Evolutionary conservation across 495 filamentous ascomycete species (phyloP), one percentile per base, ranked within the genome.

Genomic region (Penicillium goetzii): DNA sequence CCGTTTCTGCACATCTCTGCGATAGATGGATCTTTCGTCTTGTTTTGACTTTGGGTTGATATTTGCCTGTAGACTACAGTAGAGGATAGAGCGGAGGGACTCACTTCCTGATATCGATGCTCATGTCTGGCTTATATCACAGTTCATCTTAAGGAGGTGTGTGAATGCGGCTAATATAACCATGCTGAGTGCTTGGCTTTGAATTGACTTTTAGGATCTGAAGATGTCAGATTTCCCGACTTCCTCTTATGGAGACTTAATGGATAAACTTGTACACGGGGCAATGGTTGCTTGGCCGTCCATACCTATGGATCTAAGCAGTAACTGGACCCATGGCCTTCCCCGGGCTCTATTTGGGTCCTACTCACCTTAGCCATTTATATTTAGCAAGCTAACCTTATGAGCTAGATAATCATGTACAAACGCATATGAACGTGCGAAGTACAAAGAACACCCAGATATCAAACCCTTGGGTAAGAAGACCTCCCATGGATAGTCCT

Each of bases 1-100:
- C 47, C 43, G 36, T 60, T 60, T 38, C 50, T 55, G 52, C 17
- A 51, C 25, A 55, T 33, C 30, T 55, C 15, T 15, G 32, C 12
- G 30, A 17, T 55, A 11, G 4, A 33, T 36, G 47, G 47, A 55
- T 21, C n/a, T 36, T 52, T 32, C 25, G 32, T 11, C 30, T 54
- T 23, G 34, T 38, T 38, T 47, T 6, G 59, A 33, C 17, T 25
- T 34, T 5, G 5, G 19, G 4, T 12, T 14, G 23, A 19, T 12
- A 36, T n/a, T 19, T 55, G 30, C 30, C 23, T 36, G 30, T 55
- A 55, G 52, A 51, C 5, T 5, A 51, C 14, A 51, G 47, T 51
- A 51, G 14, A 30, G 14, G 2, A 11, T n/a, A 28, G 15, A 23
- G 0, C 4, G 14, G 4, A n/a, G 26, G 14, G 12, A 10, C 25